A percentile compares a stretch with the other conserved stretches of the same genome.
These are phyloP conservation scores for Aspergillus bombycis DNA, from an alignment of 2,329 filamentous ascomycete species.

Conservation along the genomic window DNA sequence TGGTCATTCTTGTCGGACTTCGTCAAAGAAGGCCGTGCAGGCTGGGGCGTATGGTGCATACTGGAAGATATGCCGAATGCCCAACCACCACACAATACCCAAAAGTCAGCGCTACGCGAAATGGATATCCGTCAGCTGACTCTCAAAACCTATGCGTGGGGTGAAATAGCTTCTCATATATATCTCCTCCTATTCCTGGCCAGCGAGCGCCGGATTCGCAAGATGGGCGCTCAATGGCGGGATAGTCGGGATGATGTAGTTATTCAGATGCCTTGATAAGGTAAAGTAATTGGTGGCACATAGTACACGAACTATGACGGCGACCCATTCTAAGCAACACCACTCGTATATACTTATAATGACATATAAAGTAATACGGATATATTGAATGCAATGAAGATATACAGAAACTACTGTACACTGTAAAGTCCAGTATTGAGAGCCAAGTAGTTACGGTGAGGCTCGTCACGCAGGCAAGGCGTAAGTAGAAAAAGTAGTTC, in stretches of 20 bases:
- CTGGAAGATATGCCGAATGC: conserved; percentile 37
- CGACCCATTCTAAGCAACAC: not conserved
- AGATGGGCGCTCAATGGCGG: conserved; percentile 65
- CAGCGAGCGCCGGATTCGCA: conserved; percentile 64
- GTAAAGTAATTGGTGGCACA: not conserved
- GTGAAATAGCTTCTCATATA: conserved; percentile 69
- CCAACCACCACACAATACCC: conserved; percentile 38
- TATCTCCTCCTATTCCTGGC: conserved; percentile 76
- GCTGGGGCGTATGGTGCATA: conserved; percentile 51
- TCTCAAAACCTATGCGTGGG: conserved; percentile 78
- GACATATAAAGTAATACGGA: not conserved
- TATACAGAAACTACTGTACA: not conserved
- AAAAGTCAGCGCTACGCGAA: not conserved
- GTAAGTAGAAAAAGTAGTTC: not conserved
- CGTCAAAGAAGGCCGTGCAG: conserved; percentile 44
- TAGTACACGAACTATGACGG: not conserved
- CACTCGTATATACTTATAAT: not conserved
- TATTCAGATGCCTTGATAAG: conserved; percentile 50
- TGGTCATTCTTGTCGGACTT: conserved; percentile 46
- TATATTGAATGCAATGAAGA: not conserved
- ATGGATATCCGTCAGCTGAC: conserved; percentile 28
- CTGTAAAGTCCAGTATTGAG: not conserved
- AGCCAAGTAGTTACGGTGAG: no score
- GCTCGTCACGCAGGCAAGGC: not conserved
- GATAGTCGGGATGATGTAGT: conserved; percentile 63